These are phyloP conservation scores for Sugiyamaella neomexicana DNA, from an alignment of 1,139 yeast species.

Conservation along the genomic window DNA sequence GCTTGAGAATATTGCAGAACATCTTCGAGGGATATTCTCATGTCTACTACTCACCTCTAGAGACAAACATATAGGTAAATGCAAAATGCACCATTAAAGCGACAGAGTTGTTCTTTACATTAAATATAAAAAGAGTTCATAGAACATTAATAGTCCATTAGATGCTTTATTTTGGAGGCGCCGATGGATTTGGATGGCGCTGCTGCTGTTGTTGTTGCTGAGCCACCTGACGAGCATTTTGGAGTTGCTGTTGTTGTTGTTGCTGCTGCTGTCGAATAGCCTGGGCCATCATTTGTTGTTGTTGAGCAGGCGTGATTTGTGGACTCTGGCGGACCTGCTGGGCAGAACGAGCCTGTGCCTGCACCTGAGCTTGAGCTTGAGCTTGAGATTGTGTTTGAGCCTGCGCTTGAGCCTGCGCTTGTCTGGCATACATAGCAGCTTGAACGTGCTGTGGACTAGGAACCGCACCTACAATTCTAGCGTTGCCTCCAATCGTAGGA, in stretches of 20 bases:
- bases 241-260: slow-evolving; percentile 17
- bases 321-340: slow-evolving; percentile 29
- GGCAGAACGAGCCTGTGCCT: neutral
- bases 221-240: slow-evolving; percentile 3
- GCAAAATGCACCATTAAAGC: too few relatives aligned
- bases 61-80: too few relatives aligned
- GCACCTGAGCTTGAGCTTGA: slow-evolving; percentile 27
- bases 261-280: slow-evolving; percentile 28
- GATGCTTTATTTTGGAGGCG: slow-evolving; percentile 23
- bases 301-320: slow-evolving; percentile 32
- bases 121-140: neutral
- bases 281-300: slow-evolving; percentile 27
- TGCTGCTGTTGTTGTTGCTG: slow-evolving; percentile 31
- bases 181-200: slow-evolving; percentile 31
- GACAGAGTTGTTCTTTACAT: neutral
- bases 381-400: slow-evolving; percentile 17
- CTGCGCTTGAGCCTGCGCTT: slow-evolving; percentile 17
- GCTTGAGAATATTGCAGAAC: too few relatives aligned
- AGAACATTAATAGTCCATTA: slow-evolving; percentile 16
- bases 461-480: slow-evolving; percentile 7
- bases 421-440: slow-evolving; percentile 20
- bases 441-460: slow-evolving; percentile 20
- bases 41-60: too few relatives aligned
- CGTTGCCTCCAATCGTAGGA: slow-evolving; percentile 11
- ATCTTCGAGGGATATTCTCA: too few relatives aligned